Evolutionary conservation across 495 filamentous ascomycete species (phyloP).

Genomic region (Penicillium cosmopolitanum): DNA sequence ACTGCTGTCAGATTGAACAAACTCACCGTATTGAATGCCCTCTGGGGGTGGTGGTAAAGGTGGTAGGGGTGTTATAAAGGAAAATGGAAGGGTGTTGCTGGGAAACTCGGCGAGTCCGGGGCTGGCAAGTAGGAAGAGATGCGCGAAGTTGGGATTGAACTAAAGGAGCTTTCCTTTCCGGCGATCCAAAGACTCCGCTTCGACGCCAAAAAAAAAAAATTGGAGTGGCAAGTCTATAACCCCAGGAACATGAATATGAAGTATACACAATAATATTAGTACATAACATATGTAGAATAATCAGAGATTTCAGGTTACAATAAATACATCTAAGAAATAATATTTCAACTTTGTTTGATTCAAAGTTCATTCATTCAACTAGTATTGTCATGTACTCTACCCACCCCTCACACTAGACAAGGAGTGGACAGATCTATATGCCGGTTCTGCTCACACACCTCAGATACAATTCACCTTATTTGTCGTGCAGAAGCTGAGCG

Average conservation of each 20-base stretch:
- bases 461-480: too few species aligned
- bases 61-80: neutral
- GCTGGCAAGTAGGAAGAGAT: conserved; percentile 23
- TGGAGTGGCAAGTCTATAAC: conserved; percentile 34
- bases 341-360: too few species aligned
- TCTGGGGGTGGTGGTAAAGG: neutral
- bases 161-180: conserved; percentile 41
- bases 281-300: neutral
- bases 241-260: neutral
- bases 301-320: too few species aligned
- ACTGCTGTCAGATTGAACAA: conserved; percentile 18
- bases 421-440: too few species aligned
- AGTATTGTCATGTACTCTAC: too few species aligned
- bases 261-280: neutral
- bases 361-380: too few species aligned
- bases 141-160: conserved; percentile 34
- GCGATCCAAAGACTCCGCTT: conserved; percentile 28
- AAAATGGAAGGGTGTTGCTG: conserved; percentile 12
- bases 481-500: too few species aligned
- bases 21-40: conserved; percentile 26
- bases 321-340: too few species aligned
- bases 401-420: too few species aligned
- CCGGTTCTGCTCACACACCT: too few species aligned
- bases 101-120: conserved; percentile 19
- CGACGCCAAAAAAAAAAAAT: conserved; percentile 33